Base-by-base conservation (phyloP, 2,329 filamentous ascomycete genomes). In the Cercospora zeae-maydis region DNA sequence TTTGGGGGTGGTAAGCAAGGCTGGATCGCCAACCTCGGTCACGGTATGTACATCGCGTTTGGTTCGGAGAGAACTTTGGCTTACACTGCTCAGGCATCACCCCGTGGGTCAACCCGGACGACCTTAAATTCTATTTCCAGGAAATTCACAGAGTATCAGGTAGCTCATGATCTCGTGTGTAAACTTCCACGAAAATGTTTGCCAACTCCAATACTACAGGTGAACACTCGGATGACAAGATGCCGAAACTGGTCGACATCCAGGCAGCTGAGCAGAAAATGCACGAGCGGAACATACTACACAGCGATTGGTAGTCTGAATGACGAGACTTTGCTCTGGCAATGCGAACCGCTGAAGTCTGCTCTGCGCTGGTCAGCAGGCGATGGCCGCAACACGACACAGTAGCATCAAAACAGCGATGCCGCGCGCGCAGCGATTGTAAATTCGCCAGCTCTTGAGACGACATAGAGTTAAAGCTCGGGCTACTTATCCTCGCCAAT, bases 1-100 rank as follows among this genome's bases (percentile, higher is more conserved):
- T 99, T 98, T 74, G 83, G 84, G 64, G 87, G 88, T 66, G 89
- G 89, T 59, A 93, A 92, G 78, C 87, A 93, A 76, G 91, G 93
- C 42, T 99, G 95, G 93, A 98, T 99, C 70, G 92, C 91, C 53
- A 99, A 99, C 76, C 83, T 99, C 66, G 95, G 95, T 8, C 95
- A 99, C 75, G 95, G 95, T 91, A 84, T 73, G 86, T 77, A 13
- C 42, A 13, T 19, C 9, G 30, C 8, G 65, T 13, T 42, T 36
- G 13, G 11, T 24, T 14, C 8, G 21, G 24, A 11, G 13, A 49
- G 24, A 24, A 49, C 11, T 27, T 6, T 49, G 42, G 39, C 68
- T 66, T 49, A 72, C 36, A 62, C 19, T 74, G 11, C 39, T 31
- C 71, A 95, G 91, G 92, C 65, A 92, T 99, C 67, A 99, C 95